A percentile compares a stretch with the other conserved stretches of the same genome.
phyloP scores from a whole-genome alignment of 2,329 filamentous ascomycete genomes.

The Phialemoniopsis sp. region DNA sequence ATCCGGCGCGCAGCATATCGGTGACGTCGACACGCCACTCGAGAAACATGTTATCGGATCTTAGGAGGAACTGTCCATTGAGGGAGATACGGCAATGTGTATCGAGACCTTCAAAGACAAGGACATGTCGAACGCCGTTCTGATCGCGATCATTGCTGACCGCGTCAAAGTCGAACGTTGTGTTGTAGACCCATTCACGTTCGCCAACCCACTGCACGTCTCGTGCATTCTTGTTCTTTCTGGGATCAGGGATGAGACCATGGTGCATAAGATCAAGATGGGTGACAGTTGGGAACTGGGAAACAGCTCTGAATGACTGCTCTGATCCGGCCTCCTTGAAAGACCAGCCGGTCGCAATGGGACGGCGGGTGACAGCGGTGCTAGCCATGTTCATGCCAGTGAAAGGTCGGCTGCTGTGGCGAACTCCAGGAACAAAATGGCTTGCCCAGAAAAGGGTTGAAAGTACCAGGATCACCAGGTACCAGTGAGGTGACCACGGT shows the following conservation, averaged over 20 bases:
- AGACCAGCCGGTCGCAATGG: too few relatives aligned
- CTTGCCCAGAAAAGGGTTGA: too few relatives aligned
- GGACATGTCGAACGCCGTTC: too few relatives aligned
- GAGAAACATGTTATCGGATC: constrained; percentile 60
- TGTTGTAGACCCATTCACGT: constrained; percentile 55
- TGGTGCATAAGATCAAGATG: constrained; percentile 2
- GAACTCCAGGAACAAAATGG: too few relatives aligned
- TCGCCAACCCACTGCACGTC: constrained; percentile 57
- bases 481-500: too few relatives aligned
- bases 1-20: constrained; percentile 20
- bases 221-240: constrained; percentile 57
- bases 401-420: too few relatives aligned
- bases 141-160: neutral
- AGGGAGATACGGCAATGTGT: constrained; percentile 56
- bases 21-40: constrained; percentile 51
- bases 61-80: constrained; percentile 47
- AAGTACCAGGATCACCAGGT: too few relatives aligned
- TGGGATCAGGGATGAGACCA: constrained; percentile 46
- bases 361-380: too few relatives aligned
- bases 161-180: constrained; percentile 16
- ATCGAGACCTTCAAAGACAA: constrained; percentile 61
- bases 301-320: too few relatives aligned
- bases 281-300: too few relatives aligned
- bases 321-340: too few relatives aligned
- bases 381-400: too few relatives aligned